A percentile compares a stretch with the other conserved stretches of the same genome.
These are phyloP conservation scores for Beauveria pseudobassiana DNA, from an alignment of 2,329 filamentous ascomycete genomes.

Conservation along the genomic window DNA sequence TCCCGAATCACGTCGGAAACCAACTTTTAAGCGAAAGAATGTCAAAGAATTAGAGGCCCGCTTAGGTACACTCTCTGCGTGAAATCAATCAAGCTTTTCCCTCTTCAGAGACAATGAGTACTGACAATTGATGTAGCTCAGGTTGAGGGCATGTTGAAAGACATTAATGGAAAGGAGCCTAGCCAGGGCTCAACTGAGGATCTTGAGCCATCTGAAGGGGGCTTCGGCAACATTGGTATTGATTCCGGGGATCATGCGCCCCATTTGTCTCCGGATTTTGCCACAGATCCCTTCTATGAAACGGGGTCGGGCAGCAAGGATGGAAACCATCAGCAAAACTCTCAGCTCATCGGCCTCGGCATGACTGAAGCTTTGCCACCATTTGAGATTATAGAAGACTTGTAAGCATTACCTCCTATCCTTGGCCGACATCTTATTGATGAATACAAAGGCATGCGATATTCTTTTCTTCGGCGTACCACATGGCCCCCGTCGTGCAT, in stretches of 20 bases:
- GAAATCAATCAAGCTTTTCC: neutral
- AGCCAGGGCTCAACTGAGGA: constrained; percentile 17
- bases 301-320: constrained; percentile 1
- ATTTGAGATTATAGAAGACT: constrained; percentile 70
- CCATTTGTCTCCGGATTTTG: neutral
- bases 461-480: constrained; percentile 71
- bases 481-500: constrained; percentile 70
- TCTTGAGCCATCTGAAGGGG: constrained; percentile 8
- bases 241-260: neutral
- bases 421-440: neutral
- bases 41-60: constrained; percentile 86
- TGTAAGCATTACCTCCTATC: constrained; percentile 47
- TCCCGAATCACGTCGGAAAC: constrained; percentile 82
- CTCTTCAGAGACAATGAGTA: neutral
- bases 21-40: constrained; percentile 79
- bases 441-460: constrained; percentile 49
- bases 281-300: constrained; percentile 1
- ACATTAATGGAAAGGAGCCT: constrained; percentile 39
- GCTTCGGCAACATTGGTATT: neutral
- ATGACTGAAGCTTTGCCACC: constrained; percentile 75
- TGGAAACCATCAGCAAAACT: constrained; percentile 12
- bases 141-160: constrained; percentile 72
- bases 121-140: constrained; percentile 49
- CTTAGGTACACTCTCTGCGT: constrained; percentile 51
- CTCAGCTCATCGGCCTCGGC: constrained; percentile 64